These are phyloP conservation scores for Calocybe cyanea DNA, from an alignment of 768 basidiomycete genomes.

Conservation along the genomic window DNA sequence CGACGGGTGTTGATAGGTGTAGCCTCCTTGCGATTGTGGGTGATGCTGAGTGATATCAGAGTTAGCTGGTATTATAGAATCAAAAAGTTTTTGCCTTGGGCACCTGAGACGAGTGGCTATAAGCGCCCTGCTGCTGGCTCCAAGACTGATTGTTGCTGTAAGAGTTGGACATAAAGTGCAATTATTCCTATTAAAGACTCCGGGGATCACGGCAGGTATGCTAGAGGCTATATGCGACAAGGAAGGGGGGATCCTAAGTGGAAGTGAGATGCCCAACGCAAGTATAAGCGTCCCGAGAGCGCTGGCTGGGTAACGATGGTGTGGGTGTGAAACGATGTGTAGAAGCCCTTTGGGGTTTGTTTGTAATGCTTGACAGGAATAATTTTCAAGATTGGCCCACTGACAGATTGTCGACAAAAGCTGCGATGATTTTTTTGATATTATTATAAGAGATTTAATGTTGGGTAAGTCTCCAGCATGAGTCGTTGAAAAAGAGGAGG, in stretches of 20 bases:
- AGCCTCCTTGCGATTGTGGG: slow-evolving; percentile 9
- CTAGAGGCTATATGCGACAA: slow-evolving; percentile 6
- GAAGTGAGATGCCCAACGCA: neutral
- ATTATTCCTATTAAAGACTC: slow-evolving; percentile 6
- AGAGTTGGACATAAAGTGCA: slow-evolving; percentile 10
- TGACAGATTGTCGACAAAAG: slow-evolving; percentile 2
- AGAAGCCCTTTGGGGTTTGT: neutral
- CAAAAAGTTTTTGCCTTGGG: slow-evolving; percentile 15
- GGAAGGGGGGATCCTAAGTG: slow-evolving; percentile 3
- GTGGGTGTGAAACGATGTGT: neutral
- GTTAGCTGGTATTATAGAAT: slow-evolving; percentile 13
- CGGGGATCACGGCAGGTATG: slow-evolving; percentile 12
- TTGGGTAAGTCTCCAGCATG: too few species aligned
- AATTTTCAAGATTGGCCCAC: neutral
- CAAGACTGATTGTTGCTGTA: slow-evolving; percentile 16
- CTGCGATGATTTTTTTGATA: too few species aligned
- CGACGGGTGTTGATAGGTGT: slow-evolving; percentile 12
- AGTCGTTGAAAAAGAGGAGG: too few species aligned
- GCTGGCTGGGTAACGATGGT: neutral
- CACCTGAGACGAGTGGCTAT: slow-evolving; percentile 9
- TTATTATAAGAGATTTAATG: too few species aligned
- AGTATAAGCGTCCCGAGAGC: neutral
- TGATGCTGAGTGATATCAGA: slow-evolving; percentile 5
- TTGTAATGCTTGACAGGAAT: neutral
- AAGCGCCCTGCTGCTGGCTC: slow-evolving; percentile 14